Conservation (phyloP, 176 grass and related monocot genomes). For the Aegilops longissima region DNA sequence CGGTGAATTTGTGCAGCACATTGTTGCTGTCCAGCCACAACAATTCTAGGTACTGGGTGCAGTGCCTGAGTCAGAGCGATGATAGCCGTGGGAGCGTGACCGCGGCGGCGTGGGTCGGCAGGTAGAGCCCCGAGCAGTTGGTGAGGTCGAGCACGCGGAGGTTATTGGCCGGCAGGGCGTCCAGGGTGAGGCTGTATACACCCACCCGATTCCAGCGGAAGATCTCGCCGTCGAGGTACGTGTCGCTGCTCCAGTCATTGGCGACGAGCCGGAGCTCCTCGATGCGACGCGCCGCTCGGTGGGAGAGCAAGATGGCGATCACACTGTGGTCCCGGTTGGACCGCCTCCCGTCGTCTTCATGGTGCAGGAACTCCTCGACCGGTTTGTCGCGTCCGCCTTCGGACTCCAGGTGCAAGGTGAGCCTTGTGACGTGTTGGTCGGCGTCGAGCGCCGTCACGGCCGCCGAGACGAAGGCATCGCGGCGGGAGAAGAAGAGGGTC, state of each 20-base stretch:
- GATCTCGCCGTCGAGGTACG: background rate
- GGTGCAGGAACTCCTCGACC: background rate
- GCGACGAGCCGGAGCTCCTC: background rate
- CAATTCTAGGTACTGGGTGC: too few species aligned
- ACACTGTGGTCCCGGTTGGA: background rate
- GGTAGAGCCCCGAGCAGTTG: background rate
- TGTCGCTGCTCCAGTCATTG: background rate
- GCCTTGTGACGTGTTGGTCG: background rate
- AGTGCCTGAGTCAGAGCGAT: too few species aligned
- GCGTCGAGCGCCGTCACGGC: background rate
- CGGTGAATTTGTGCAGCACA: too few species aligned
- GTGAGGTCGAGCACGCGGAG: background rate
- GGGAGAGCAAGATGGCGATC: background rate
- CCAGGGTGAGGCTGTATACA: background rate
- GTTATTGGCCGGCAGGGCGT: background rate
- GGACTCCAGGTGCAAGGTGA: background rate
- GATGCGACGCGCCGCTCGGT: background rate
- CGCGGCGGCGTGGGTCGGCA: background rate
- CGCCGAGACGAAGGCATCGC: background rate
- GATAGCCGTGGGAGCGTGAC: too few species aligned
- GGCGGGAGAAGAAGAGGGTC: background rate
- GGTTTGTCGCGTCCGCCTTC: background rate
- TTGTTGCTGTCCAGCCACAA: too few species aligned
- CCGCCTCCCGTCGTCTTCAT: too few species aligned
- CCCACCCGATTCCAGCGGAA: background rate